A percentile compares a stretch with the other conserved stretches of the same genome.
Evolutionary conservation across 225 moss, liverwort and hornwort species (phyloP).

Genomic region (Ulota crispa): DNA sequence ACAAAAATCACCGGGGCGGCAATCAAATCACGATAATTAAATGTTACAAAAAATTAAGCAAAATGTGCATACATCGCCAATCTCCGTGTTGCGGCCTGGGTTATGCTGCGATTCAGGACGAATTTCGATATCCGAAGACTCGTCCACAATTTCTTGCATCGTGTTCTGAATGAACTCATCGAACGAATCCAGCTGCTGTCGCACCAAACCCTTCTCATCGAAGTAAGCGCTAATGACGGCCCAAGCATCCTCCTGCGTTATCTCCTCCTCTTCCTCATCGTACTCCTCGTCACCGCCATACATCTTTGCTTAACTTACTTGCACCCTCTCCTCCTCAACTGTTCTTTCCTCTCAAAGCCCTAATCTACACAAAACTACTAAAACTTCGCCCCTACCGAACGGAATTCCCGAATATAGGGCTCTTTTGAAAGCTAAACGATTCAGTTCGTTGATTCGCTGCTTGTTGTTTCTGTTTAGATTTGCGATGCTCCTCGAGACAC

Average conservation of each 20-base stretch:
- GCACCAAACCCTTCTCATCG: conserved; percentile 96
- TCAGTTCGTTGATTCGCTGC: neutral
- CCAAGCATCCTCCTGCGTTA: conserved; percentile 99
- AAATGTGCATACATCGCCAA: conserved; percentile 60
- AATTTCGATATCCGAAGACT: conserved; percentile 99
- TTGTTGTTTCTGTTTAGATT: conserved; percentile 28
- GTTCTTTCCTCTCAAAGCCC: conserved; percentile 4
- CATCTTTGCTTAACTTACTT: conserved; percentile 54
- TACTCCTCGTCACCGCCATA: conserved; percentile 93
- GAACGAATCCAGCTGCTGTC: conserved; percentile 99
- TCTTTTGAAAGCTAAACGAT: neutral
- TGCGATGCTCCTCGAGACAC: neutral
- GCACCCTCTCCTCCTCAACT: neutral
- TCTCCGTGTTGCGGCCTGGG: conserved; percentile 82
- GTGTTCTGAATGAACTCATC: conserved; percentile 99
- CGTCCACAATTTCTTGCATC: conserved; percentile 99
- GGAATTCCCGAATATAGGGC: conserved; percentile 6
- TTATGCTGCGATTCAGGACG: conserved; percentile 99
- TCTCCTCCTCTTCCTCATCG: conserved; percentile 94
- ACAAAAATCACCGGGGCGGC: neutral
- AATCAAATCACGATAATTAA: neutral
- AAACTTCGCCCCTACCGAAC: neutral
- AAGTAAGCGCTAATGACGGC: conserved; percentile 99
- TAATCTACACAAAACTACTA: conserved; percentile 18
- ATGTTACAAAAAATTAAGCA: neutral